Evolutionary conservation across 371 early-diverging fungal species (phyloP), one percentile per base, ranked within the genome.

Genomic region (Mucor irregularis): DNA sequence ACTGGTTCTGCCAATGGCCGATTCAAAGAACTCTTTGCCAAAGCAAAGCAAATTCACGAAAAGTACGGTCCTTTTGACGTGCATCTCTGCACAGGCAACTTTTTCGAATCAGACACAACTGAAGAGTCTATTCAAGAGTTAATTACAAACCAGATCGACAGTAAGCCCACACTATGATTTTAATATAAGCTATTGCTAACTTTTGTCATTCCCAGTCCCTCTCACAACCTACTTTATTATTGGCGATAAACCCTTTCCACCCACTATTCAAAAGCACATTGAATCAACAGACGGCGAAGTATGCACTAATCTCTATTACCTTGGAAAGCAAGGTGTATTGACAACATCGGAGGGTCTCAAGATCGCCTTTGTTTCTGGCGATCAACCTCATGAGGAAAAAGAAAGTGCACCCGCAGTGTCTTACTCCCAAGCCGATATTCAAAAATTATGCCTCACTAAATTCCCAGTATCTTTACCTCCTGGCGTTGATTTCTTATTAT

Each of bases 51-150:
- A 29, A 82, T 93, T 54, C 79, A 93, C 68, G 63, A 74, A 21
- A 94, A 93, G 64, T 81, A 88, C 56, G 93, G 94, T 0, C 94
- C 95, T 7, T 95, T 95, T 62, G 90, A 90, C 42, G 64, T 90
- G 16, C 70, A 90, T 30, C 72, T 95, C 5, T 84, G 90, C 38
- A 76, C 82, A 0, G 96, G 96, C 37, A 89, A 93, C 74, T 86
- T 95, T 44, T 92, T 93, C 68, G 78, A 68, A 9, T 42, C 72
- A 21, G 75, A 79, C 5, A 66, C 62, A 0, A 60, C 73, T 14
- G 74, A 67, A 21, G 68, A 68, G 24, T 64, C 66, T n/a, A 67
- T 85, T 30, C 66, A 78, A 6, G 78, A 79, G 11, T 74, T 92
- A 8, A 57, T 88, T 28, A 44, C 51, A 8, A 74, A 83, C 19